Conservation (phyloP, 2,329 filamentous ascomycete genomes). For the Stemphylium beticola region DNA sequence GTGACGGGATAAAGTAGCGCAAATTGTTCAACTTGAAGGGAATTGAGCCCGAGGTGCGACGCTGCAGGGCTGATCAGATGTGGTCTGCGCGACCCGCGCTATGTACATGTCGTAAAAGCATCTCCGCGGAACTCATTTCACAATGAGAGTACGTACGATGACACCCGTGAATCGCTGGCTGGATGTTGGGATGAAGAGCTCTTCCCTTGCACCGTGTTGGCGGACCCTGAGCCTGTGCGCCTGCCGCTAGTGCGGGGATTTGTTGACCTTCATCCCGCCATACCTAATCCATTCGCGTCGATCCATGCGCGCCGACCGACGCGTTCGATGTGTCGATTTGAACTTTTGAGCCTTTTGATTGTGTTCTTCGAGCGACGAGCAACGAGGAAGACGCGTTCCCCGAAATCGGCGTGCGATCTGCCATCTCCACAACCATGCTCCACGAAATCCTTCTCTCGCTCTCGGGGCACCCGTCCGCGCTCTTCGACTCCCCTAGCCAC, state of each 20-base stretch:
- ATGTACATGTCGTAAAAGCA: not conserved
- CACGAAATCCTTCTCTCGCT: slow-evolving; percentile 98
- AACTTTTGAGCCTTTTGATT: slow-evolving; percentile 45
- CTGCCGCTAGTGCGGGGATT: slow-evolving; percentile 11
- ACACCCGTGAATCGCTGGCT: not conserved
- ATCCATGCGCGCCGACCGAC: slow-evolving; percentile 24
- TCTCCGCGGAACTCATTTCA: not conserved
- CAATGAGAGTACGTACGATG: not conserved
- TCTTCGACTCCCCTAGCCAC: slow-evolving; percentile 66
- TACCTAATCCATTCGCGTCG: slow-evolving; percentile 17
- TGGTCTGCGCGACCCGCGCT: not conserved
- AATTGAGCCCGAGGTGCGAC: not conserved
- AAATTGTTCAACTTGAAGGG: not conserved
- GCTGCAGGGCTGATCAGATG: not conserved
- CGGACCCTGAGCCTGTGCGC: not conserved
- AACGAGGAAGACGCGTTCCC: slow-evolving; percentile 18
- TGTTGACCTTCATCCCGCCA: slow-evolving; percentile 17
- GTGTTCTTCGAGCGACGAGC: slow-evolving; percentile 34
- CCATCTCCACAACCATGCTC: slow-evolving; percentile 70
- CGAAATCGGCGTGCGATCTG: slow-evolving; percentile 9
- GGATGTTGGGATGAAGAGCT: not conserved
- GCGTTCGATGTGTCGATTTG: slow-evolving; percentile 47
- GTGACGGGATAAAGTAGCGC: not conserved
- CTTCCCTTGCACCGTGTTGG: not conserved
- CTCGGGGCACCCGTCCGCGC: slow-evolving; percentile 88